Evolutionary conservation across 164 flowering plant genomes (phyloP), one percentile per base, ranked within the genome.

Genomic region (Tetrastigma voinierianum): DNA sequence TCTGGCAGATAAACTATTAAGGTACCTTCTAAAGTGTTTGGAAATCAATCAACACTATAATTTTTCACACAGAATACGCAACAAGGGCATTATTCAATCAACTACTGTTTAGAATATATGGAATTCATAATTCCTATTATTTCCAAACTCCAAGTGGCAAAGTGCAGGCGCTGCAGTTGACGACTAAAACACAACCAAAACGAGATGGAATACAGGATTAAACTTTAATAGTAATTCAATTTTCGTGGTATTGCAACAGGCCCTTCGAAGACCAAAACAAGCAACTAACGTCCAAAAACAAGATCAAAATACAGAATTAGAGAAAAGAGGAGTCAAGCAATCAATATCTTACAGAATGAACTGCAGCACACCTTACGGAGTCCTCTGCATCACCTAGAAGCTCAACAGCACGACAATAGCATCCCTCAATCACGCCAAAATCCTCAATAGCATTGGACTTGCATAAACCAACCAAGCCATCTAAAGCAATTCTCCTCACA

Each of bases 381-480:
- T 75, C 87, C 46, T 94, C 90, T 7, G 14, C 16, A 64, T 94
- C 98, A 15, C 61, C 24, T 8, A 90, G 80, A 63, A 94, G 88
- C 75, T 83, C 88, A 20, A 82, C 79, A 1, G 86, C 91, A 59
- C 95, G 86, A 65, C 51, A 69, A 75, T 81, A 91, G 70, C 94
- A 87, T n/a, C 83, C 82, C 59, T 77, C 71, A 18, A 82, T 62
- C 64, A 84, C 32, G 9, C 67, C 72, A 40, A 12, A 57, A 44
- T 75, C 84, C 67, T 83, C 81, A 46, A 74, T 52, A 13, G 43
- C 81, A 45, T 54, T 69, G 23, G 54, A 53, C 17, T 72, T 64
- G 44, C 82, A 66, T 59, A 87, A 46, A 46, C 68, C 17, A 1
- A 73, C 72, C 73, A 94, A 73, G 11, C 91, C 96, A 54, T 82